Evolutionary conservation across 1,139 yeast species (phyloP), one percentile per base, ranked within the genome.

Genomic region (Pichia sp.): DNA sequence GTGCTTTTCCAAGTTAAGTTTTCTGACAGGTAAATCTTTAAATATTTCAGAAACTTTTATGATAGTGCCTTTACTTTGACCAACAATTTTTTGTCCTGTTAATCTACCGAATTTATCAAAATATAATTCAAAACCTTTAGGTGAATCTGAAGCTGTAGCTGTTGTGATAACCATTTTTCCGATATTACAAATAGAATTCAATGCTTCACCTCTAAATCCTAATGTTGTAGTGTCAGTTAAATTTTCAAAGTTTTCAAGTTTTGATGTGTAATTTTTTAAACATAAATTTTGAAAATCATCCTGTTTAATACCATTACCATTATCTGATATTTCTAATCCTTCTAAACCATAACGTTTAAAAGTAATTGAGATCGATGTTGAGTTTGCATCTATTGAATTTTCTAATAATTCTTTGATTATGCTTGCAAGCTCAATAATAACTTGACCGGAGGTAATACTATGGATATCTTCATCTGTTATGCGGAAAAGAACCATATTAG

Each of bases 371-470:
- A 90, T 68, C 45, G 87, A 95, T 30, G 92, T 71, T 44, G 76
- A 76, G 0, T 78, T 71, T 29, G 95, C 77, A 66, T 90, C 97
- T 8, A 92, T 70, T 40, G 95, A 71, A 62, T 92, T 92, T 60
- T 92, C 98, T 2, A 92, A 73, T 9, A 90, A 68, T 64, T 92
- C 98, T 62, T 92, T 92, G 34, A 85, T 80, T 0, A 87, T 85
- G 0, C 90, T 79, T 0, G 79, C 72, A 37, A 92, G 67, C 58
- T 87, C 96, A 7, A 83, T 78, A 29, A 92, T 86, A 26, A 92
- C 97, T 64, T 92, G 97, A 0, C 97, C 97, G 0, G 97, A 87
- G 0, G 97, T 88, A 50, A 92, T 78, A 52, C 76, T 73, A 56
- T 86, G 88, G 8, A 89, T 74, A 56, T 84, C 86, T 5, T 60